A percentile compares a stretch with the other conserved stretches of the same genome.
phyloP scores from a whole-genome alignment of 2,329 filamentous ascomycete genomes.

The Arthrinium puccinioides region DNA sequence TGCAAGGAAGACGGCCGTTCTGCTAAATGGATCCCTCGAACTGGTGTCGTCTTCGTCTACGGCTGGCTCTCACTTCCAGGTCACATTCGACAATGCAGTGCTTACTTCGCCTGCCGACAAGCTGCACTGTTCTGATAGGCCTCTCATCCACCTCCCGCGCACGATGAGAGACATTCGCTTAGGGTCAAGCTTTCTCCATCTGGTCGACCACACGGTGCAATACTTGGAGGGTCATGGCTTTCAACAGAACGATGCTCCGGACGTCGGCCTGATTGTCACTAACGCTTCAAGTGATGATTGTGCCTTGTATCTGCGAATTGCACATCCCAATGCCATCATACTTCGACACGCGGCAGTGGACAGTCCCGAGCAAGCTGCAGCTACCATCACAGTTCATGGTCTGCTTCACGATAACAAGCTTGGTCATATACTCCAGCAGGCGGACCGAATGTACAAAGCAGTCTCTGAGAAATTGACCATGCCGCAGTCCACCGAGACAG shows the following conservation, averaged over 20 bases:
- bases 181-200: not conserved
- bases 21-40: conserved; percentile 1
- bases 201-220: not conserved
- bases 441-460: not conserved
- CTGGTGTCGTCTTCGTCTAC: conserved; percentile 2
- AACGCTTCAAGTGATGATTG: not conserved
- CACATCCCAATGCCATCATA: not conserved
- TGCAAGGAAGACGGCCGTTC: conserved; percentile 3
- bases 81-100: conserved; percentile 1
- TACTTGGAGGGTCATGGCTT: conserved; percentile 3
- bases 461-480: no score
- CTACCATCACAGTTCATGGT: not conserved
- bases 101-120: not conserved
- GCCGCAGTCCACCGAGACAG: not conserved
- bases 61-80: conserved; percentile 4
- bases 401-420: conserved; percentile 2
- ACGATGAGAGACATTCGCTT: not conserved
- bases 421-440: conserved; percentile 1
- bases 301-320: not conserved
- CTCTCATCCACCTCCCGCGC: not conserved
- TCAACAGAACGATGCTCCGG: not conserved
- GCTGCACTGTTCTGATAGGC: not conserved
- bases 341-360: not conserved
- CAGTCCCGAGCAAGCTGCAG: not conserved
- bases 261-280: conserved; percentile 1